A percentile compares a stretch with the other conserved stretches of the same genome.
phyloP scores from a whole-genome alignment of 2,329 filamentous ascomycete genomes.

The Aaosphaeria pasadenensis region DNA sequence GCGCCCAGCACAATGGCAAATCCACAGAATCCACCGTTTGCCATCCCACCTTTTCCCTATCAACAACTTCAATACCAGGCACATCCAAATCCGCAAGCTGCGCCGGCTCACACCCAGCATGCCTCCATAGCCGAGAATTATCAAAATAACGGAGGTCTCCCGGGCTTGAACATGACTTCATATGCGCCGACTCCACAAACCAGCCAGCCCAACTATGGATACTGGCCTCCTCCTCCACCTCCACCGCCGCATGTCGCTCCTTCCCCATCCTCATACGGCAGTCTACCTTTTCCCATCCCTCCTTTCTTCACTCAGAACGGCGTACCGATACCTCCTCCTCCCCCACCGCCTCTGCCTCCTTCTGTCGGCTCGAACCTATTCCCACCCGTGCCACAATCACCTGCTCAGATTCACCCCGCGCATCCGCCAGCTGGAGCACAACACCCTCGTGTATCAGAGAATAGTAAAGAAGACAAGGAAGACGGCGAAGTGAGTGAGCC shows the following conservation, averaged over 20 bases:
- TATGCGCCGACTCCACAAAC: slow-evolving; percentile 23
- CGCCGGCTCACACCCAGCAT: slow-evolving; percentile 10
- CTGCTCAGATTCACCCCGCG: slow-evolving; percentile 1
- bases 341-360: background rate
- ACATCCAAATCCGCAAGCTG: slow-evolving; percentile 2
- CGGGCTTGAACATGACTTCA: slow-evolving; percentile 21
- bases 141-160: slow-evolving; percentile 13
- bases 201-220: slow-evolving; percentile 8
- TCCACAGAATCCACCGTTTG: background rate
- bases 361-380: background rate
- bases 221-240: slow-evolving; percentile 5
- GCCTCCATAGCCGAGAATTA: slow-evolving; percentile 12
- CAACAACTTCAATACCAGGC: slow-evolving; percentile 3
- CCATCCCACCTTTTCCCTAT: slow-evolving; percentile 1
- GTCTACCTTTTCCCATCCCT: slow-evolving; percentile 6
- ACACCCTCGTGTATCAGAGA: slow-evolving; percentile 25
- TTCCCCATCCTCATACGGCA: slow-evolving; percentile 1
- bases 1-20: background rate
- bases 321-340: slow-evolving; percentile 6
- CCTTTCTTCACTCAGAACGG: slow-evolving; percentile 12
- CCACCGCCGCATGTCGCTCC: background rate
- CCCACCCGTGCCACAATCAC: slow-evolving; percentile 1
- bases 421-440: slow-evolving; percentile 3
- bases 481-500: slow-evolving; percentile 76
- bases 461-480: slow-evolving; percentile 52